phyloP scores from a whole-genome alignment of 2,329 filamentous ascomycete genomes.

The Xylaria sp. region DNA sequence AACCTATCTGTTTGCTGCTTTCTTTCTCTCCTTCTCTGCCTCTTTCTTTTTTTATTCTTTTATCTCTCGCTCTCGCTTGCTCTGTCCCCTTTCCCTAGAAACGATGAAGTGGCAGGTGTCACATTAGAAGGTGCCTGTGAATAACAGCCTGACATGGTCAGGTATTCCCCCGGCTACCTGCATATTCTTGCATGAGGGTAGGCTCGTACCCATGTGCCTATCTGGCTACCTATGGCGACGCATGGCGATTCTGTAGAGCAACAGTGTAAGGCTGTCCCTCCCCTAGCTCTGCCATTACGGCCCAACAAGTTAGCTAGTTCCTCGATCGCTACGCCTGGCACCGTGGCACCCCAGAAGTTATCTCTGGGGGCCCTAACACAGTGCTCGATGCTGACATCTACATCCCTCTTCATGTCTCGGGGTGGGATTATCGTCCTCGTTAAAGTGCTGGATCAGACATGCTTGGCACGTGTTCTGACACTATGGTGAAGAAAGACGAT shows the following conservation, averaged over 20 bases:
- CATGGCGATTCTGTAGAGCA: constrained; percentile 13
- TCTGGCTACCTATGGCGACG: constrained; percentile 2
- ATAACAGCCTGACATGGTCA: constrained; percentile 35
- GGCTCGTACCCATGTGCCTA: constrained; percentile 32
- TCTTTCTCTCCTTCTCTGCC: background rate
- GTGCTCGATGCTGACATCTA: constrained; percentile 8
- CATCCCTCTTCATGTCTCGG: constrained; percentile 28
- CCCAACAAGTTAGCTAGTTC: constrained; percentile 25
- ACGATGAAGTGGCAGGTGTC: constrained; percentile 44
- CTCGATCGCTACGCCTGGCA: constrained; percentile 24
- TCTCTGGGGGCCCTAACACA: constrained; percentile 17
- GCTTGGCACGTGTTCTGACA: constrained; percentile 36
- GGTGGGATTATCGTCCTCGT: constrained; percentile 23
- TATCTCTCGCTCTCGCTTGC: background rate
- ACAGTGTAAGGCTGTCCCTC: constrained; percentile 30
- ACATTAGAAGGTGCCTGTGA: constrained; percentile 42
- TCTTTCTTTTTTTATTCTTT: background rate
- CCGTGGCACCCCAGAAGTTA: constrained; percentile 14
- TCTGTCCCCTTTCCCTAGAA: background rate
- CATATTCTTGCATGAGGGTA: constrained; percentile 39
- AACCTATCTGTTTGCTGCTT: constrained; percentile 30
- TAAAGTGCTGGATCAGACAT: constrained; percentile 11
- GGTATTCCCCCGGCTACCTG: constrained; percentile 34
- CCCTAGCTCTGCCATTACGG: constrained; percentile 30
- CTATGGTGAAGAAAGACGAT: constrained; percentile 1